These are phyloP conservation scores for Parvularia atlantis DNA, from an alignment of 78 protist genomes.

Conservation along the genomic window DNA sequence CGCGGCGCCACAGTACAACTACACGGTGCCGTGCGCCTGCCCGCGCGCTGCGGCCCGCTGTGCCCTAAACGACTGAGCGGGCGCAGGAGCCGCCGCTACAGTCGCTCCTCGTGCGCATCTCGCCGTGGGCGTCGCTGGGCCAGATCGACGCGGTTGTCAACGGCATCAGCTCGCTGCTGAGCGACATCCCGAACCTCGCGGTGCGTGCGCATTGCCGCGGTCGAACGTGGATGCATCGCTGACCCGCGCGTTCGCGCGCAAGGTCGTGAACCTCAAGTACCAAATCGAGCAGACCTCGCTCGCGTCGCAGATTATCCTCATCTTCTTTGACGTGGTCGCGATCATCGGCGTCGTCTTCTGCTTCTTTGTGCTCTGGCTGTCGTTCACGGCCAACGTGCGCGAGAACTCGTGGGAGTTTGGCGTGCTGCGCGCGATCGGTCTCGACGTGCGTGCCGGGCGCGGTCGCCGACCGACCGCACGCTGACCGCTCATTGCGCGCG, in stretches of 20 bases:
- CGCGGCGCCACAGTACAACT: too few relatives aligned
- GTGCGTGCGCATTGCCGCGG: too few relatives aligned
- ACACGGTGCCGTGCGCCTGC: too few relatives aligned
- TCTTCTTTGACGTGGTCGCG: slow-evolving; percentile 45
- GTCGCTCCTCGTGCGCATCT: not conserved
- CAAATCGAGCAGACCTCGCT: not conserved
- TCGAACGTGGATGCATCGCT: too few relatives aligned
- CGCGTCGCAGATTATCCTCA: slow-evolving; percentile 12
- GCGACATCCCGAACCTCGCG: not conserved
- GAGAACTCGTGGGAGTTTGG: slow-evolving; percentile 89
- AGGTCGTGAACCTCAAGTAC: not conserved
- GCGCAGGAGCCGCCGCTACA: too few relatives aligned
- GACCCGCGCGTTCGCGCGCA: too few relatives aligned
- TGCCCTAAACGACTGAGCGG: too few relatives aligned
- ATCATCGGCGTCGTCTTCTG: slow-evolving; percentile 46
- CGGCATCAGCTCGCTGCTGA: not conserved
- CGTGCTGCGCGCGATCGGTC: slow-evolving; percentile 74
- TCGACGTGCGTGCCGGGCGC: slow-evolving; percentile 31
- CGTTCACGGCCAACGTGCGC: slow-evolving; percentile 71
- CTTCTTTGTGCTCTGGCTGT: slow-evolving; percentile 78
- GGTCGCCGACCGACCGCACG: not conserved
- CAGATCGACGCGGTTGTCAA: not conserved
- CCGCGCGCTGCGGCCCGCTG: too few relatives aligned
- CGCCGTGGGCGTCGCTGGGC: not conserved
- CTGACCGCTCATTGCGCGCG: too few relatives aligned